Evolutionary conservation across 495 filamentous ascomycete genomes (phyloP), one percentile per base, ranked within the genome.

Genomic region (Penicillium arizonense): DNA sequence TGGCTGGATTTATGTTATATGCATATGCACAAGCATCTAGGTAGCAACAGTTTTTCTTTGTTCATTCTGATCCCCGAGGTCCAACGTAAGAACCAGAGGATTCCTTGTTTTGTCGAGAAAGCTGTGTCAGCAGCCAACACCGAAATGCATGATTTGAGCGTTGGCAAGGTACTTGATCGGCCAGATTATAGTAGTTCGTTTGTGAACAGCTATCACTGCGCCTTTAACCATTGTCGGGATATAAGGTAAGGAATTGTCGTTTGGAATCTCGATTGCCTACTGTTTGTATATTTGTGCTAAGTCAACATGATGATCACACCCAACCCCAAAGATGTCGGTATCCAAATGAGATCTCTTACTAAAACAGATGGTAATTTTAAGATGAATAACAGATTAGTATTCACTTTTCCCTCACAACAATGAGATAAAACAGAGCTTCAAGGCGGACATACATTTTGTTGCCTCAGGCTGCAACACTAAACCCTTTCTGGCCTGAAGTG

Each of bases 391-490:
- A 30, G 9, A 0, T 7, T 9, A 2, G 9, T 7, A 10, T 30
- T 30, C 28, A 30, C 7, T 10, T 30, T 8, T 7, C 28, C 28
- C 28, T 7, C 7, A 30, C 6, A 30, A 7, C 9, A 30, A 30
- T 2, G 28, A 14, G 37, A 40, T 3, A 8, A 40, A 21, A 40
- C 6, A 16, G 18, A 40, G 9, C 11, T 18, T 14, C 28, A 30
- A 10, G 6, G 28, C 2, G 2, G 28, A 30, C 9, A 30, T 30
- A 8, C 28, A 2, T 5, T 12, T 35, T 14, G 2, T 11, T 32
- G 21, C 42, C 50, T 64, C 24, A 72, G 61, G 64, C 62, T 56
- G 5, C 13, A 47, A 45, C 40, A 11, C 58, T 63, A 69, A 56
- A 30, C 65, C 42, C 13, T 26, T 53, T 55, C 37, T 37, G 55